Conservation (phyloP, 805 yeast genomes). For the Lipomyces yamadae region DNA sequence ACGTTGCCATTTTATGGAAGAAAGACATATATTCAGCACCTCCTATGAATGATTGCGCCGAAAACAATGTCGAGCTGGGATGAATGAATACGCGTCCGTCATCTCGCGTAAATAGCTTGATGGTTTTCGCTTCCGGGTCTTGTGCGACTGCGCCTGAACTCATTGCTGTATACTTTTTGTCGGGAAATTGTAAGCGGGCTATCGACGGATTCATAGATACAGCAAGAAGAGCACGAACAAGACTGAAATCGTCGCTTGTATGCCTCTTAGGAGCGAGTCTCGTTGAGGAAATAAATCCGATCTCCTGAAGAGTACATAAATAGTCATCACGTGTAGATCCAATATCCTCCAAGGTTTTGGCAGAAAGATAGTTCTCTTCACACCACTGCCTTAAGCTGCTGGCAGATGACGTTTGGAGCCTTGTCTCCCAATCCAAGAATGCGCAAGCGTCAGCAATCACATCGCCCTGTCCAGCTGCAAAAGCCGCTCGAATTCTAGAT, state of each 20-base stretch:
- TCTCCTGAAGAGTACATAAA: slow-evolving; percentile 69
- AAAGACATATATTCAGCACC: slow-evolving; percentile 60
- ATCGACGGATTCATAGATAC: slow-evolving; percentile 85
- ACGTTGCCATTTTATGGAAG: slow-evolving; percentile 61
- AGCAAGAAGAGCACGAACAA: slow-evolving; percentile 70
- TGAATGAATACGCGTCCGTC: slow-evolving; percentile 73
- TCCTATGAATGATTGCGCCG: slow-evolving; percentile 49
- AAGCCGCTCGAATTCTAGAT: slow-evolving; percentile 36
- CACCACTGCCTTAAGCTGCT: slow-evolving; percentile 51
- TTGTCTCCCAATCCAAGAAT: slow-evolving; percentile 56
- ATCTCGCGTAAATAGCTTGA: slow-evolving; percentile 70
- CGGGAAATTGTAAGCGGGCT: slow-evolving; percentile 81
- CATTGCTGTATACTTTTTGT: slow-evolving; percentile 71
- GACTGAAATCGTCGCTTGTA: slow-evolving; percentile 41
- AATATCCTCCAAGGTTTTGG: slow-evolving; percentile 69
- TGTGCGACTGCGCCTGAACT: slow-evolving; percentile 79
- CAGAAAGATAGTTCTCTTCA: slow-evolving; percentile 64
- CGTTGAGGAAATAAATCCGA: slow-evolving; percentile 69
- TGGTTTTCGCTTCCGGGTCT: slow-evolving; percentile 79
- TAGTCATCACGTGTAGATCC: slow-evolving; percentile 72
- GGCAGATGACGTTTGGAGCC: slow-evolving; percentile 24
- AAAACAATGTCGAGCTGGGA: slow-evolving; percentile 80
- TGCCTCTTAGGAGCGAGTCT: slow-evolving; percentile 47
- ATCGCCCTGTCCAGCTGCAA: slow-evolving; percentile 67
- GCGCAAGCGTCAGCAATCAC: slow-evolving; percentile 68